phyloP scores from a whole-genome alignment of 2,329 filamentous ascomycete genomes.

The Cryphonectria carpinicola region DNA sequence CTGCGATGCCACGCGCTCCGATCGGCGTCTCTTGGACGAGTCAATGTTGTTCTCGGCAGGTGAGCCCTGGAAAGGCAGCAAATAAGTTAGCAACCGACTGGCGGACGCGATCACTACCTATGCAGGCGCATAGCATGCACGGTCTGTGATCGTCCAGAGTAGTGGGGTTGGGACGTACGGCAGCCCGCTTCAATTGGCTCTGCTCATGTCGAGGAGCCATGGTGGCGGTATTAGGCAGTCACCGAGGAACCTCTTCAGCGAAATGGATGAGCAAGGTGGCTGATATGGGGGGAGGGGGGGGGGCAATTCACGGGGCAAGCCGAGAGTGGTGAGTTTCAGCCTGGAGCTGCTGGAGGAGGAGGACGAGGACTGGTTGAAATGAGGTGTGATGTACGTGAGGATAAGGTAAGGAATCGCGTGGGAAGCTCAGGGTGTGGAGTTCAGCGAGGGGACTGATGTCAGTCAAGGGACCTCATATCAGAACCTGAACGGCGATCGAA shows the following conservation, averaged over 20 bases:
- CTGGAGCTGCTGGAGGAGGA: slow-evolving; percentile 9
- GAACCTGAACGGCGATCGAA: slow-evolving; percentile 2
- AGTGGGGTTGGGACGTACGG: slow-evolving; percentile 33
- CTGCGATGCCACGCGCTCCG: slow-evolving; percentile 67
- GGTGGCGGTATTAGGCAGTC: slow-evolving; percentile 18
- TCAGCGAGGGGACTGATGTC: slow-evolving; percentile 1
- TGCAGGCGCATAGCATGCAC: background rate
- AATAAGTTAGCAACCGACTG: slow-evolving; percentile 33
- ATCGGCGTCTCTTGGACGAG: slow-evolving; percentile 80
- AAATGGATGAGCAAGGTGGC: slow-evolving; percentile 15
- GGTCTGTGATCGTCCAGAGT: slow-evolving; percentile 9
- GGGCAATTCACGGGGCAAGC: slow-evolving; percentile 16
- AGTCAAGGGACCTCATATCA: slow-evolving; percentile 12
- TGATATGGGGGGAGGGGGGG: background rate
- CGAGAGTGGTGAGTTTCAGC: slow-evolving; percentile 16
- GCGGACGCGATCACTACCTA: background rate
- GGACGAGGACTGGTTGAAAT: slow-evolving; percentile 1
- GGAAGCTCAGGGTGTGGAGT: slow-evolving; percentile 6
- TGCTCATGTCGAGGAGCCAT: slow-evolving; percentile 35
- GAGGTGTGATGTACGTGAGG: background rate
- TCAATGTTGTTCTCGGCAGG: slow-evolving; percentile 64
- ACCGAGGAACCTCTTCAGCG: background rate
- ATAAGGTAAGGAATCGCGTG: slow-evolving; percentile 8
- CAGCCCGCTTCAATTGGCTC: slow-evolving; percentile 37
- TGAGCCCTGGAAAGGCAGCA: slow-evolving; percentile 58